Evolutionary conservation across 257 asterid species (phyloP).

Genomic region (Orobanche coerulescens): DNA sequence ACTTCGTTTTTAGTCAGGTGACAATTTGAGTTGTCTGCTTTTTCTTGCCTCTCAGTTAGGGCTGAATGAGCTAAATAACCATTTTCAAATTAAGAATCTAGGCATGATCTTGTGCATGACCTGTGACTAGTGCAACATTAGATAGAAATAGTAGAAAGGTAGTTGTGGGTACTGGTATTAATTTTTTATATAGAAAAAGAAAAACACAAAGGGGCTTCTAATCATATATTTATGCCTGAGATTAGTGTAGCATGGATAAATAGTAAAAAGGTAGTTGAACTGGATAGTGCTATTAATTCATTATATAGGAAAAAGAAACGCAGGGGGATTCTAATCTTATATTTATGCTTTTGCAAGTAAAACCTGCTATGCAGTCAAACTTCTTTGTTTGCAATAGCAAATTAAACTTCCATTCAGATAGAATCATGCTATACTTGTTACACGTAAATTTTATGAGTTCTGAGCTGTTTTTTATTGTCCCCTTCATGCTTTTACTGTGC

Average conservation of each 20-base stretch:
- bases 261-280: neutral
- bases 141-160: neutral
- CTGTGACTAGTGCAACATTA: neutral
- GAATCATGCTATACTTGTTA: neutral
- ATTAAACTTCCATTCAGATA: neutral
- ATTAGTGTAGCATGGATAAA: neutral
- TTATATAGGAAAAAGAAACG: neutral
- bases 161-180: neutral
- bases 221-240: neutral
- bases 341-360: slow-evolving; percentile 1
- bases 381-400: neutral
- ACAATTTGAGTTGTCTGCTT: neutral
- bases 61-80: slow-evolving; percentile 7
- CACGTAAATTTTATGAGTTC: neutral
- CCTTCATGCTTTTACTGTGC: neutral
- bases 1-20: neutral
- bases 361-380: neutral
- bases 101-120: neutral
- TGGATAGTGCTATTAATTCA: neutral
- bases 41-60: slow-evolving; percentile 7
- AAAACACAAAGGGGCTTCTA: neutral
- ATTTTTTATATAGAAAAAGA: neutral
- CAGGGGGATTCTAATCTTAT: neutral
- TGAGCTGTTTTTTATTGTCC: neutral
- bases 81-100: neutral